Base-by-base conservation (phyloP, 768 basidiomycete species). In the Lentinula lateritia region DNA sequence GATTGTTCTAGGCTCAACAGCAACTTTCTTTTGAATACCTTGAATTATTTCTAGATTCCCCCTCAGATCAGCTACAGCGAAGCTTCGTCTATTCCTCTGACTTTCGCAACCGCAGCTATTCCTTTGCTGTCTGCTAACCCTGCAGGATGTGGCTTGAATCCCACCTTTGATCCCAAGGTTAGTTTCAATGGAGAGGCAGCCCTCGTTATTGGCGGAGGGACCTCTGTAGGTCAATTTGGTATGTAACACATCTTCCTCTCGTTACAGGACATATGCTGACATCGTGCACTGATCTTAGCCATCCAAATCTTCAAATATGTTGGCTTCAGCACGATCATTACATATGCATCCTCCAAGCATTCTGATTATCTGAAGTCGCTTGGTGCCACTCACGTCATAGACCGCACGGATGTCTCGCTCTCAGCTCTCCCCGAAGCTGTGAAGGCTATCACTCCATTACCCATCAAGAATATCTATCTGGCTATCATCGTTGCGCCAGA, bases 151-250 rank as follows among this genome's bases (percentile, higher is more conserved):
- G 78, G 75, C 52, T 70, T 84, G 56, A 66, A 70, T 53, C 63
- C 77, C 9, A 78, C 81, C 0, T 72, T 78, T 67, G 73, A 73
- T 45, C 65, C 71, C 15, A 71, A 68, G 18, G 75, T 74, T 39
- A 79, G 75, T 48, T 81, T 82, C 63, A 69, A 68, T 42, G 79
- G 73, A 7, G 74, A 74, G 57, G 76, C 81, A 0, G 74, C 83
- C 50, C 62, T 84, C 32, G 75, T 84, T 58, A 68, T 82, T 15
- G 83, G 81, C 23, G 82, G 82, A 5, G 66, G 76, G 20, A 75
- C 76, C 50, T 81, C 80, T 41, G 79, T 82, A 3, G 82, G 83
- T 42, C 80, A 83, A 73, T 78, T 78, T 36, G 48, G 58, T 59
- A 13, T 6, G 45, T 59, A 28, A 28, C 28, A 4, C 12, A 48